Base-by-base conservation (phyloP, 495 filamentous ascomycete species). In the Stereocaulon alpinum region DNA sequence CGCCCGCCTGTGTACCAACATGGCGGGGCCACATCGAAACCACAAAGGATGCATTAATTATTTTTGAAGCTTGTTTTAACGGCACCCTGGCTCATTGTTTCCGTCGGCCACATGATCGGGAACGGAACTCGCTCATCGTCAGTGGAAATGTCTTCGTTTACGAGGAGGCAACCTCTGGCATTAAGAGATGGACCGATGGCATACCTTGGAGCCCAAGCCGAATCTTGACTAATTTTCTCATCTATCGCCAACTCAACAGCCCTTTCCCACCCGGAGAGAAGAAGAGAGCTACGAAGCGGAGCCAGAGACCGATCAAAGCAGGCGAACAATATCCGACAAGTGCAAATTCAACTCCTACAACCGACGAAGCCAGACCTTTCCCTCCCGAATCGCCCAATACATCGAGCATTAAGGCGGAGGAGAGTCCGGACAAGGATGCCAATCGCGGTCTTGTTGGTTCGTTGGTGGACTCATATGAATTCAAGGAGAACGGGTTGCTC, bases 131-230 rank as follows among this genome's bases (percentile, higher is more conserved):
- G 17, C 76, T 92, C 43, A 91, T 95, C 64, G 80, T 77, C 59
- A 94, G 88, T 66, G 91, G 91, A 24, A 85, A 85, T 56, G 80
- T 95, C 12, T 92, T 95, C 69, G 86, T 95, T 63, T 95, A 95
- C 71, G 88, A 93, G 67, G 89, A 95, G 67, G 82, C 86, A 57
- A 83, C 86, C 1, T 92, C 90, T 1, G 88, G 87, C 2, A 94
- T 96, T 71, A 94, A 92, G 73, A 80, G 91, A 43, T 96, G 91
- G 91, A 96, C 91, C 0, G 91, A 96, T 68, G 89, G 90, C 3
- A 79, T 88, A 14, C 82, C 82, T 18, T 96, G 91, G 91, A 92
- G 87, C 65, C 90, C 91, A 0, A 94, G 90, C 69, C 84, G 91
- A 17, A 91, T 95, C 40, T 72, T 93, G 47, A 86, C 84, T 45